Conservation (phyloP, 2,329 filamentous ascomycete species). For the Fusarium sp. region DNA sequence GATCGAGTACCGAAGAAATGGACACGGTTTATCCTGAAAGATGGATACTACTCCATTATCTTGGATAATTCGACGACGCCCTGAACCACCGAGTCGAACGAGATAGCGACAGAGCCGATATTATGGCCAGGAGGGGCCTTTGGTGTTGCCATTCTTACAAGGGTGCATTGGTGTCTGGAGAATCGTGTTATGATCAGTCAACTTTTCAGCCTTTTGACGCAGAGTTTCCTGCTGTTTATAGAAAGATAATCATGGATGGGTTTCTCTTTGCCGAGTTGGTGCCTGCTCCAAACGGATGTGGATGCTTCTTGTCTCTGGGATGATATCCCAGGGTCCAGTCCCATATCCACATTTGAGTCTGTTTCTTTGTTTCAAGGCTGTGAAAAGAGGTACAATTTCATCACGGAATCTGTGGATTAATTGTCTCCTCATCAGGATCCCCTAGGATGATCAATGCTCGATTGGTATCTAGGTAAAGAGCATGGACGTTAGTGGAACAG, state of each 20-base stretch:
- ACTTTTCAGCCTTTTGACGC: constrained; percentile 23
- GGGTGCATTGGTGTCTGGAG: constrained; percentile 41
- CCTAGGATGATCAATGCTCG: not conserved
- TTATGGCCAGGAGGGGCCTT: not conserved
- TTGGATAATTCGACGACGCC: not conserved
- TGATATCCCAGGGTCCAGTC: not conserved
- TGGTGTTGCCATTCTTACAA: constrained; percentile 31
- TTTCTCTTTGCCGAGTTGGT: constrained; percentile 1
- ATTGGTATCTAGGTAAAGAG: not conserved
- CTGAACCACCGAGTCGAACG: not conserved
- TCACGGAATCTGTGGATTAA: not conserved
- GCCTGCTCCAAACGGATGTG: not conserved
- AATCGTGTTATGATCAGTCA: constrained; percentile 33
- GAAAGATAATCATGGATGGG: constrained; percentile 12
- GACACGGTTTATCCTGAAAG: not conserved
- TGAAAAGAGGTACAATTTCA: not conserved
- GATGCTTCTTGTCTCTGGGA: not conserved
- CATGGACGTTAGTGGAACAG: not conserved
- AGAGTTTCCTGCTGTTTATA: constrained; percentile 27
- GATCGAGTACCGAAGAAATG: not conserved
- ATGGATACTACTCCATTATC: not conserved
- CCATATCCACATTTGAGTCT: not conserved
- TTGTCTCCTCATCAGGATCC: not conserved
- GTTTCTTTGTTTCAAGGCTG: not conserved
- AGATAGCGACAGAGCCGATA: not conserved